Conservation (phyloP, 1,284 basidiomycete species). For the Chondrostereum purpureum region DNA sequence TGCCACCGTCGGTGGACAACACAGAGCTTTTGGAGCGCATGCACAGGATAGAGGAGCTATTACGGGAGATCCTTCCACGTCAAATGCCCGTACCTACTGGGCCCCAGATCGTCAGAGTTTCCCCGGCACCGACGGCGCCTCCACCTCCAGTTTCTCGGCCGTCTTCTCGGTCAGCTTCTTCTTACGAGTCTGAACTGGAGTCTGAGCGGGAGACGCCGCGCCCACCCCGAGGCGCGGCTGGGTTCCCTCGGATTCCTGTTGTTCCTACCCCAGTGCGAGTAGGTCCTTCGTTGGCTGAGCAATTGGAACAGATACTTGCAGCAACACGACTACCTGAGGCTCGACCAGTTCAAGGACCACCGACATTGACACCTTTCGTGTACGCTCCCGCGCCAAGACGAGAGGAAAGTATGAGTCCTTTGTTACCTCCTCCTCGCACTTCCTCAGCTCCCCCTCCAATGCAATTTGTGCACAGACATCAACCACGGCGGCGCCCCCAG, state of each 20-base stretch:
- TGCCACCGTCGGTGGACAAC: conserved; percentile 22
- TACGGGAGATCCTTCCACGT: conserved; percentile 28
- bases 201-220: neutral
- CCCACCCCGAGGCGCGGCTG: neutral
- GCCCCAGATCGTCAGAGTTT: too few species aligned
- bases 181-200: neutral
- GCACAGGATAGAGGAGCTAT: conserved; percentile 33
- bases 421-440: conserved; percentile 3
- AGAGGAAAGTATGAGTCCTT: conserved; percentile 39
- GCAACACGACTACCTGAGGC: neutral
- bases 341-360: conserved; percentile 9
- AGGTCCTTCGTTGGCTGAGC: conserved; percentile 11
- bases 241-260: neutral
- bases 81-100: conserved; percentile 27
- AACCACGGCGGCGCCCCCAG: neutral
- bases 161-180: neutral
- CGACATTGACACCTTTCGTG: conserved; percentile 10
- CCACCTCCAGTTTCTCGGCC: conserved; percentile 17
- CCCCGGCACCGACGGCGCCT: conserved; percentile 13
- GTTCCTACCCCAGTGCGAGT: conserved; percentile 2
- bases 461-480: neutral
- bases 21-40: conserved; percentile 32
- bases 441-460: conserved; percentile 5
- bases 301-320: conserved; percentile 11
- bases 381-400: conserved; percentile 19